Evolutionary conservation across 805 yeast genomes (phyloP), one percentile per base, ranked within the genome.

Genomic region (Tetrapisispora phaffii): DNA sequence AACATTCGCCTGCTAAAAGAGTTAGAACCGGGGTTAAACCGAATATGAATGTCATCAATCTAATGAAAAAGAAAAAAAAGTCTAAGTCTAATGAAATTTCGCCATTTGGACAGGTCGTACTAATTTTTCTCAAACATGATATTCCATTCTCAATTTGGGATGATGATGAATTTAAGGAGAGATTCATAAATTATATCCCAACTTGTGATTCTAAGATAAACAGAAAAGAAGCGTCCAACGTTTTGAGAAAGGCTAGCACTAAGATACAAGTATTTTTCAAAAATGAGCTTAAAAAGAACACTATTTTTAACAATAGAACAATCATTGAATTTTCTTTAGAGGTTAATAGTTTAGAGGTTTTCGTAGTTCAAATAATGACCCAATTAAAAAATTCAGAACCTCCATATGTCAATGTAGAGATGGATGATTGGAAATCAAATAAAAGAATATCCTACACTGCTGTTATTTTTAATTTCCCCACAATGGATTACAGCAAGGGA

Each of bases 391-490:
- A 5, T 15, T 23, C 20, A n/a, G 31, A n/a, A n/a, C 39, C 39
- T 22, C 28, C 31, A 4, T 36, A 36, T 36, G 31, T 36, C n/a
- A 36, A 31, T 20, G n/a, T 23, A 7, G 39, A 36, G 13, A 36
- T n/a, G 10, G 31, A 36, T 36, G 39, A 23, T 36, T 36, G 39
- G 31, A 36, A 36, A 23, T 36, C 28, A 13, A 36, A 36, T 36
- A 36, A 22, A 23, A 36, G 19, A 20, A 15, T 20, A 7, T 23
- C 39, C 4, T 36, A 23, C 12, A 23, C 29, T 23, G 13, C 31
- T 23, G 39, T 36, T 4, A 36, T 36, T 5, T 36, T 23, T 13
- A 36, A 36, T n/a, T 36, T 36, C 13, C n/a, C 39, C 23, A 23
- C 20, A 5, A 15, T n/a, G 23, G 15, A 22, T 23, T 23, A 23